Evolutionary conservation across 1,284 basidiomycete genomes (phyloP), one percentile per base, ranked within the genome.

Genomic region (Neotropicomus parvogracilis): DNA sequence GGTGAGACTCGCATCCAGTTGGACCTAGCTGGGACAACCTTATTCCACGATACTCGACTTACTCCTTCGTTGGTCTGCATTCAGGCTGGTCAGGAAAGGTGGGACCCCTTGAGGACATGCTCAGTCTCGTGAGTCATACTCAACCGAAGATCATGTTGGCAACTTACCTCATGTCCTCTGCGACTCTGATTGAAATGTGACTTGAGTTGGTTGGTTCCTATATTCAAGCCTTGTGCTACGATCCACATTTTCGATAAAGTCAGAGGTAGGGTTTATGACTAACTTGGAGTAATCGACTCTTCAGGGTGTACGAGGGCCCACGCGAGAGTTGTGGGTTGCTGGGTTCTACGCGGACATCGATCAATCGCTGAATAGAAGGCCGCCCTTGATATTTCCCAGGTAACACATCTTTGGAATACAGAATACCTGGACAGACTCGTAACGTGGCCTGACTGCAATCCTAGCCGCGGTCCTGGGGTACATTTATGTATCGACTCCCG

Each of bases 241-340:
- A 66, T 67, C 0, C 70, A 73, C 42, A 74, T 70, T 0, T 46
- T 53, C 46, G 4, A 54, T 75, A 26, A 44, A 57, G 3, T 44
- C 46, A 4, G 42, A 52, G 8, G 36, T 43, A 0, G 39, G 40
- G 0, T 43, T 40, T 0, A 58, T 75, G 54, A 72, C 72, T 0
- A 40, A 49, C 4, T 70, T 70, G 2, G 73, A 77, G 49, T 53
- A 16, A 14, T 34, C 70, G 8, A 54, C 77, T 39, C 59, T 70
- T 24, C 40, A 41, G 8, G 60, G 72, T 3, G 52, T 72, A 9
- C 65, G 68, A 40, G 68, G 59, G 3, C 70, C 70, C 0, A 63
- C 49, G 1, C 65, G 57, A 21, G 75, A 60, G 27, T 63, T 78
- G 54, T 80, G 77, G 75, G 65, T 64, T 4, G 54, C 67, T 31